A percentile compares a stretch with the other conserved stretches of the same genome.
phyloP scores from a whole-genome alignment of 2,329 filamentous ascomycete genomes.

The Thelonectria olida region DNA sequence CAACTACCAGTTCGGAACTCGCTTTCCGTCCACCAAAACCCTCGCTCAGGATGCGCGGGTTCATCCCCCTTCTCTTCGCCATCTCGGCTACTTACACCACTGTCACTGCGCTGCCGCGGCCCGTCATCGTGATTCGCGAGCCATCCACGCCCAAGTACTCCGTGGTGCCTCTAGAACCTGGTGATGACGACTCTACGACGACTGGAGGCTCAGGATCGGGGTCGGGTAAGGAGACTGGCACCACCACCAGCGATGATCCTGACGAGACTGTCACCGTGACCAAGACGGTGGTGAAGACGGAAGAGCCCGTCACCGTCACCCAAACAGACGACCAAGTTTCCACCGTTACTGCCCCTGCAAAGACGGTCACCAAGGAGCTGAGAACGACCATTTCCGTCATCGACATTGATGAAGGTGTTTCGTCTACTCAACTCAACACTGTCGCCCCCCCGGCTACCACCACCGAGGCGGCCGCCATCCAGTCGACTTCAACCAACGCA shows the following conservation, averaged over 20 bases:
- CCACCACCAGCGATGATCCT: constrained; percentile 26
- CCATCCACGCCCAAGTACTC: constrained; percentile 47
- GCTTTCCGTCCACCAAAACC: background rate
- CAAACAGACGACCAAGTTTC: constrained; percentile 36
- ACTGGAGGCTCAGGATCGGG: constrained; percentile 33
- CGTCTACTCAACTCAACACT: constrained; percentile 39
- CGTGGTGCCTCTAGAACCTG: constrained; percentile 51
- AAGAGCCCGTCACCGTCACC: constrained; percentile 41
- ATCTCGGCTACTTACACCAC: constrained; percentile 41
- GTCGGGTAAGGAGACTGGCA: constrained; percentile 21
- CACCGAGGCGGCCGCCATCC: constrained; percentile 13
- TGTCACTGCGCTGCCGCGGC: constrained; percentile 42
- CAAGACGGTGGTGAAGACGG: constrained; percentile 45
- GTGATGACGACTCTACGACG: constrained; percentile 32
- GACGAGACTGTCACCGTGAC: constrained; percentile 45
- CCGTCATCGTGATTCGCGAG: constrained; percentile 36
- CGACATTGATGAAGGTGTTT: constrained; percentile 34
- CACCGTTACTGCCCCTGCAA: constrained; percentile 39
- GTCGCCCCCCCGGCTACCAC: constrained; percentile 36
- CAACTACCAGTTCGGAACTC: background rate
- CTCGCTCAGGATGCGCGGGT: constrained; percentile 43
- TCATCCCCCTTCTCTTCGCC: constrained; percentile 41
- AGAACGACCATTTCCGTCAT: constrained; percentile 46
- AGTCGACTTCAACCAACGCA: constrained; percentile 4
- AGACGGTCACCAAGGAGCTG: constrained; percentile 38